A percentile compares a stretch with the other conserved stretches of the same genome.
Conservation (phyloP, 306 rosid genomes). For the Quercus engelmannii region DNA sequence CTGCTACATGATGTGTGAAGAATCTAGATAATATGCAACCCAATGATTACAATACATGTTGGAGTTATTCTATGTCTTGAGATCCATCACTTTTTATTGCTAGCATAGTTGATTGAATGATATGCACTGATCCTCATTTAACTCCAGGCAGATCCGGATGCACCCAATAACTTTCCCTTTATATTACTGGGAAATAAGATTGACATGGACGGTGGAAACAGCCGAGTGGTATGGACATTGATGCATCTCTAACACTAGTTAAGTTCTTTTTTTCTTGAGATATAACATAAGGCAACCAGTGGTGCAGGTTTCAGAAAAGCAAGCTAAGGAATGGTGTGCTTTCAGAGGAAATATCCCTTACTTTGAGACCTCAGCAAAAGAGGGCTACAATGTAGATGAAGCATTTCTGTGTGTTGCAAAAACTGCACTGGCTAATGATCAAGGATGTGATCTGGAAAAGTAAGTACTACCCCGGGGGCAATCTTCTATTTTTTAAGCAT, state of each 20-base stretch:
- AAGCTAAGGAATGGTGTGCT: slow-evolving; percentile 80
- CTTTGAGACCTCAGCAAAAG: slow-evolving; percentile 86
- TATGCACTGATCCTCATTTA: not conserved
- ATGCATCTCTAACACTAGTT: not conserved
- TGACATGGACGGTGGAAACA: slow-evolving; percentile 61
- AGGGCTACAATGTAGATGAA: slow-evolving; percentile 62
- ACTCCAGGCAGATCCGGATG: slow-evolving; percentile 56
- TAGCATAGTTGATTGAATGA: not conserved
- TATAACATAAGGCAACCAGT: not conserved
- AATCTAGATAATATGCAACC: not conserved
- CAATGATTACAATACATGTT: not conserved
- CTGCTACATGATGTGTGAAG: not conserved
- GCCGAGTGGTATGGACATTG: slow-evolving; percentile 49
- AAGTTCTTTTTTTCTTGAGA: not conserved
- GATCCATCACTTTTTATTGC: not conserved
- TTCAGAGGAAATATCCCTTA: slow-evolving; percentile 77
- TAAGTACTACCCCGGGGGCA: slow-evolving; percentile 25
- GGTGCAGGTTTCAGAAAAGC: slow-evolving; percentile 63
- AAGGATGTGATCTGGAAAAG: slow-evolving; percentile 44
- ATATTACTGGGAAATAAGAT: slow-evolving; percentile 78
- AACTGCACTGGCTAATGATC: slow-evolving; percentile 63
- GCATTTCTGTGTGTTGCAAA: slow-evolving; percentile 70
- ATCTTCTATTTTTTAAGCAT: not conserved
- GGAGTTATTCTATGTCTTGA: not conserved
- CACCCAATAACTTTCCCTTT: slow-evolving; percentile 65